Conservation (phyloP, 192 early-diverging fungal species). For the Backusella macrospora region DNA sequence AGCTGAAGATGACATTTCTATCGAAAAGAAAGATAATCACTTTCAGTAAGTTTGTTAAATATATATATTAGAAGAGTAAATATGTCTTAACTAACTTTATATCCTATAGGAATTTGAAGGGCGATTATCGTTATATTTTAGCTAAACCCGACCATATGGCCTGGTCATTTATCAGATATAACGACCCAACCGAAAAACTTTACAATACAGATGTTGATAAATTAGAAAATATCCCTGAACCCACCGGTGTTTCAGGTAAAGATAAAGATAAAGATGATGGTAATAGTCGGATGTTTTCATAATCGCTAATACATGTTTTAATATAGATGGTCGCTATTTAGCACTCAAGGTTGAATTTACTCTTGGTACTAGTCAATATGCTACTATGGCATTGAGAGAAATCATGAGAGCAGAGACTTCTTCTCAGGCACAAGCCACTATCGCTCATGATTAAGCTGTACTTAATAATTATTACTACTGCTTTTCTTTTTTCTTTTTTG, state of each 20-base stretch:
- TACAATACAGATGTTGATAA: slow-evolving; percentile 66
- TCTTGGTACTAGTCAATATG: slow-evolving; percentile 84
- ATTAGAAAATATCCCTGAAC: slow-evolving; percentile 51
- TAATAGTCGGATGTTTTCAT: neutral
- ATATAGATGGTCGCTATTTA: slow-evolving; percentile 62
- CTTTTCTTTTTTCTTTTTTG: too few species aligned
- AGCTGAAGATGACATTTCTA: slow-evolving; percentile 22
- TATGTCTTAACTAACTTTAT: neutral
- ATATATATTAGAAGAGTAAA: neutral
- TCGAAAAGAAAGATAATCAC: slow-evolving; percentile 1
- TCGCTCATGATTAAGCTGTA: neutral
- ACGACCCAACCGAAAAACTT: slow-evolving; percentile 61
- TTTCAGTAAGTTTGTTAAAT: slow-evolving; percentile 20
- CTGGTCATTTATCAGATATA: slow-evolving; percentile 68
- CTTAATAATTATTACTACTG: neutral
- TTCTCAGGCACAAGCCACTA: slow-evolving; percentile 20
- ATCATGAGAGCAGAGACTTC: slow-evolving; percentile 54
- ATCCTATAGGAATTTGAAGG: slow-evolving; percentile 43
- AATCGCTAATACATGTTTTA: neutral
- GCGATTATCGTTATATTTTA: slow-evolving; percentile 68
- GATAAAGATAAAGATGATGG: slow-evolving; percentile 2
- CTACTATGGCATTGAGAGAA: slow-evolving; percentile 97
- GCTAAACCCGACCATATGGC: slow-evolving; percentile 60
- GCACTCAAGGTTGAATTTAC: slow-evolving; percentile 81
- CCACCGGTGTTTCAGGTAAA: slow-evolving; percentile 34